Evolutionary conservation across 192 early-diverging fungal genomes (phyloP).

Genomic region (Dissophora ornata): DNA sequence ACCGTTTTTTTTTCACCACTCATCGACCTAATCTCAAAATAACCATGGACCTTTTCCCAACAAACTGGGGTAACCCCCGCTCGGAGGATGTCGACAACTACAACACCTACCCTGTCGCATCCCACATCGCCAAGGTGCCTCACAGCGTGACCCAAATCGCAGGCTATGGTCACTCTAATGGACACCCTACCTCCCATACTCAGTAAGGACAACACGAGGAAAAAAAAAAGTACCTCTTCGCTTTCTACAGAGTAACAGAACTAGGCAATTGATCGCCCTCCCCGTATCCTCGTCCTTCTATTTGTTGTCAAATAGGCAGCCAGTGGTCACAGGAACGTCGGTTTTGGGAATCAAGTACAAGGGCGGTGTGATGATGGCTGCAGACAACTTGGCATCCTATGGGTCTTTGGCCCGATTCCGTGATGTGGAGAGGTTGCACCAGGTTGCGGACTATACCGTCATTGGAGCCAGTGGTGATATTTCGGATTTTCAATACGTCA

Average conservation of each 20-base stretch:
- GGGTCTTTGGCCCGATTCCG: slow-evolving; percentile 94
- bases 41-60: slow-evolving; percentile 80
- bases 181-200: slow-evolving; percentile 66
- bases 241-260: no score
- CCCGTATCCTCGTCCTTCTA: no score
- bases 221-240: neutral
- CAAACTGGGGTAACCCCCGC: slow-evolving; percentile 82
- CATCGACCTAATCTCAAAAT: no score
- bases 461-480: slow-evolving; percentile 94
- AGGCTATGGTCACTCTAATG: slow-evolving; percentile 55
- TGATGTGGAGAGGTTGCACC: slow-evolving; percentile 83
- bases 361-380: slow-evolving; percentile 96
- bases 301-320: slow-evolving; percentile 74
- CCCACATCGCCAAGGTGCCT: slow-evolving; percentile 57
- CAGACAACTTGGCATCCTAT: slow-evolving; percentile 95
- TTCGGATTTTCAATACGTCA: slow-evolving; percentile 92
- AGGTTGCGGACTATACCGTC: slow-evolving; percentile 87
- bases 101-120: slow-evolving; percentile 59
- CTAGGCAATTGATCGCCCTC: no score
- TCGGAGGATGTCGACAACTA: slow-evolving; percentile 64
- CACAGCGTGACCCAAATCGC: slow-evolving; percentile 63
- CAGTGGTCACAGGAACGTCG: slow-evolving; percentile 94
- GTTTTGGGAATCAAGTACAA: slow-evolving; percentile 95
- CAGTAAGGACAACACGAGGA: no score
- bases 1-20: no score